phyloP scores from a whole-genome alignment of 2,329 filamentous ascomycete genomes.

The Dactylellina parvicollis region DNA sequence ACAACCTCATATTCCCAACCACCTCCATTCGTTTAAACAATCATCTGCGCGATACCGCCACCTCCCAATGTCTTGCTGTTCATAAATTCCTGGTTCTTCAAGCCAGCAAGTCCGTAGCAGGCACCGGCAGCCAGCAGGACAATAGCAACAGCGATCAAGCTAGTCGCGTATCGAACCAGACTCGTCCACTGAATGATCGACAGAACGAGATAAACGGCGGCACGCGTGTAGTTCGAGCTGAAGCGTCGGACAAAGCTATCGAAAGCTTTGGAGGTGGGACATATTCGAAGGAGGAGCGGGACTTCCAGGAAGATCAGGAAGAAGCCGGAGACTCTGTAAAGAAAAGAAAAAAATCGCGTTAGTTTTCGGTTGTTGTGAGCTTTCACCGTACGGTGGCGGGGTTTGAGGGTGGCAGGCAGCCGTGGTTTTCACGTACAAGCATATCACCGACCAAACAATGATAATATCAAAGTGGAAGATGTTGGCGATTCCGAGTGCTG shows the following conservation, averaged over 20 bases:
- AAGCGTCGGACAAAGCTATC: conserved; percentile 89
- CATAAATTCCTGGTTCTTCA: conserved; percentile 86
- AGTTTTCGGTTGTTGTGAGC: conserved; percentile 23
- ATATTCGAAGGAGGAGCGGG: conserved; percentile 94
- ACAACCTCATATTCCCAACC: not conserved
- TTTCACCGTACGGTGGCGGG: not conserved
- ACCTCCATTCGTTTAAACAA: conserved; percentile 71
- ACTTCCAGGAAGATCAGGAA: conserved; percentile 88
- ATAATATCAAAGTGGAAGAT: conserved; percentile 69
- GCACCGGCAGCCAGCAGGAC: conserved; percentile 78
- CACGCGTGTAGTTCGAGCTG: conserved; percentile 97
- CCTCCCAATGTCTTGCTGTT: conserved; percentile 96
- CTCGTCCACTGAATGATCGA: conserved; percentile 85
- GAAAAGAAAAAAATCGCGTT: conserved; percentile 4
- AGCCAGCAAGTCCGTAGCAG: conserved; percentile 81
- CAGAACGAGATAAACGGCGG: conserved; percentile 84
- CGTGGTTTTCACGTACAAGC: conserved; percentile 64
- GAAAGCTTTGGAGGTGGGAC: conserved; percentile 90
- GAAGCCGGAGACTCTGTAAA: conserved; percentile 72
- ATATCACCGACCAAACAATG: conserved; percentile 65
- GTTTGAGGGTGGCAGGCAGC: not conserved
- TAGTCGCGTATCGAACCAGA: conserved; percentile 71
- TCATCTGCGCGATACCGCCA: conserved; percentile 95
- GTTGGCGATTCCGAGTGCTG: conserved; percentile 75
- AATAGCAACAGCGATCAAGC: conserved; percentile 85